phyloP scores from a whole-genome alignment of 129 eudicot genomes.

The Saussurea involucrata region DNA sequence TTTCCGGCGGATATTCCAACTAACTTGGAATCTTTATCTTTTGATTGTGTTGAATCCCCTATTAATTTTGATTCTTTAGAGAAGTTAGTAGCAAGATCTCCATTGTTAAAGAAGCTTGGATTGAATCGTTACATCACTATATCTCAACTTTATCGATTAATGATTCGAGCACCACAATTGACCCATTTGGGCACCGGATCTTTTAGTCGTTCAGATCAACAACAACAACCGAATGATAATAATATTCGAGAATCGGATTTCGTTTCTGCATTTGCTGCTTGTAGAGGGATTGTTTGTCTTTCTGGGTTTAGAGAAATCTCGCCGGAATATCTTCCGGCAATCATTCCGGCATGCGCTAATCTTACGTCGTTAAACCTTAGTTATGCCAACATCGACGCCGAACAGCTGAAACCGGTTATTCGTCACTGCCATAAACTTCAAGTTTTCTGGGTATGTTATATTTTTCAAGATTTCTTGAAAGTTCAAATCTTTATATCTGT shows the following conservation, averaged over 20 bases:
- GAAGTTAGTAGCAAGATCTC: slow-evolving; percentile 48
- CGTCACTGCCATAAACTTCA: slow-evolving; percentile 65
- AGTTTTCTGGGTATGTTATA: slow-evolving; percentile 49
- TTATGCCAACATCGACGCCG: slow-evolving; percentile 57
- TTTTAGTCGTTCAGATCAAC: slow-evolving; percentile 28
- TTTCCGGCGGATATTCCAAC: slow-evolving; percentile 48
- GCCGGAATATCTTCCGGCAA: slow-evolving; percentile 46
- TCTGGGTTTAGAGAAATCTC: slow-evolving; percentile 59
- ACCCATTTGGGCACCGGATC: slow-evolving; percentile 70
- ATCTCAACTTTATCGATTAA: slow-evolving; percentile 44
- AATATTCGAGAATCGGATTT: slow-evolving; percentile 44
- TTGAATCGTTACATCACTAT: slow-evolving; percentile 40
- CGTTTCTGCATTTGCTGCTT: slow-evolving; percentile 56
- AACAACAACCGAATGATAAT: slow-evolving; percentile 9
- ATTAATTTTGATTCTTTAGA: slow-evolving; percentile 52
- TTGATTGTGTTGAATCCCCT: slow-evolving; percentile 59
- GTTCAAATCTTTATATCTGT: not conserved
- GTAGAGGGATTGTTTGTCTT: slow-evolving; percentile 52
- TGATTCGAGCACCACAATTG: slow-evolving; percentile 57
- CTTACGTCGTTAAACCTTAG: slow-evolving; percentile 60
- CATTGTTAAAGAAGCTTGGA: slow-evolving; percentile 48
- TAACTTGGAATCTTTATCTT: slow-evolving; percentile 45
- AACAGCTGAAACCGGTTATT: slow-evolving; percentile 45
- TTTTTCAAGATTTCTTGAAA: not conserved
- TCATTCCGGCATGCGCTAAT: slow-evolving; percentile 55